These are phyloP conservation scores for Arthroderma uncinatum DNA, from an alignment of 2,329 filamentous ascomycete species.

Conservation along the genomic window DNA sequence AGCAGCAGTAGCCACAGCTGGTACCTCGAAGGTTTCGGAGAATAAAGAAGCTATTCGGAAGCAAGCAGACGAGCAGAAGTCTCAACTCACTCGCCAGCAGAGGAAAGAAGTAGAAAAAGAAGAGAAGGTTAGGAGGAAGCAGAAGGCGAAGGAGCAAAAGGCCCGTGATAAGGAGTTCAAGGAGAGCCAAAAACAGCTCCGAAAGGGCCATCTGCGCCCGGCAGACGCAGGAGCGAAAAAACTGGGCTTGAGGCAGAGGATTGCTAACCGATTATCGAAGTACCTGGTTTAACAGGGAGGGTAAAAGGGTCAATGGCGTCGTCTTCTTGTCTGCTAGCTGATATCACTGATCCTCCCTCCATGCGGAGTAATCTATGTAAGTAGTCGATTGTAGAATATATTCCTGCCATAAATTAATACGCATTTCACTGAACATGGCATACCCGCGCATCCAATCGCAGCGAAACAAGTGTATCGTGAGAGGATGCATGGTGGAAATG, in stretches of 20 bases:
- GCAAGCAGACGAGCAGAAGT: not conserved
- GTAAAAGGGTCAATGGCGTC: not conserved
- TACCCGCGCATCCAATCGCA: not conserved
- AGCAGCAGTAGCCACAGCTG: not conserved
- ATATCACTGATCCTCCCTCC: too few relatives aligned
- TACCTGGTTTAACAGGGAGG: not conserved
- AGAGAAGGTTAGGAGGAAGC: not conserved
- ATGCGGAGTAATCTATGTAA: too few relatives aligned
- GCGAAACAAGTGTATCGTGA: not conserved
- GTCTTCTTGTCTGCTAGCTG: too few relatives aligned
- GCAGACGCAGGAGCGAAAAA: not conserved
- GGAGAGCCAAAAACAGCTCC: not conserved
- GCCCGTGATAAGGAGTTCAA: not conserved
- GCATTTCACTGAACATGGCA: too few relatives aligned
- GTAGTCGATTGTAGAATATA: too few relatives aligned
- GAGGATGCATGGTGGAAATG: not conserved
- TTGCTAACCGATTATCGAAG: not conserved
- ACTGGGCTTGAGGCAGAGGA: not conserved
- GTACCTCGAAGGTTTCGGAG: not conserved
- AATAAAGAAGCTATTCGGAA: not conserved
- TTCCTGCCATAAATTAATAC: too few relatives aligned
- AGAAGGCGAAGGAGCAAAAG: slow-evolving; percentile 1
- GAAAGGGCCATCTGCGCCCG: not conserved
- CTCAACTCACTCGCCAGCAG: not conserved
- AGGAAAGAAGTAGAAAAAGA: not conserved